A percentile compares a stretch with the other conserved stretches of the same genome.
phyloP scores from a whole-genome alignment of 169 alveolate genomes.

The Cryptosporidium ubiquitum region DNA sequence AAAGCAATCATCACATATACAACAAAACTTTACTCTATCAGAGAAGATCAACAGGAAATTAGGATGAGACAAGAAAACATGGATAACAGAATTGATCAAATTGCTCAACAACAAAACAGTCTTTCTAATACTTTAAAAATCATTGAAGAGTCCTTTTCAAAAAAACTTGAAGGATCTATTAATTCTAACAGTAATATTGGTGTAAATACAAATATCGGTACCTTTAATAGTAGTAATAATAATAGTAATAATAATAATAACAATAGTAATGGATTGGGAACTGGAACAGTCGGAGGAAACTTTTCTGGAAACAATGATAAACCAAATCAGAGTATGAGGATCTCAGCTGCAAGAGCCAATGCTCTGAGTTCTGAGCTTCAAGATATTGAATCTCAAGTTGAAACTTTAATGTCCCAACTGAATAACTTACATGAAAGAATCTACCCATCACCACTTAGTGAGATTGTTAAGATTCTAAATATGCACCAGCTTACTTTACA shows the following conservation, averaged over 20 bases:
- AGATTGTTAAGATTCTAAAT: slow-evolving; percentile 58
- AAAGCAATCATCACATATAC: slow-evolving; percentile 60
- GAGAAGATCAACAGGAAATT: slow-evolving; percentile 56
- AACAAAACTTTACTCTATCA: slow-evolving; percentile 40
- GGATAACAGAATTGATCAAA: slow-evolving; percentile 70
- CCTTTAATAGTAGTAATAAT: no score
- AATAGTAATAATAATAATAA: background rate
- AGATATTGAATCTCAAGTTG: slow-evolving; percentile 64
- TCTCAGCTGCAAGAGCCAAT: slow-evolving; percentile 73
- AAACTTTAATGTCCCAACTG: slow-evolving; percentile 54
- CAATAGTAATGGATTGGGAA: background rate
- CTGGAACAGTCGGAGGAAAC: background rate
- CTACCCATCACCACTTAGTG: slow-evolving; percentile 53
- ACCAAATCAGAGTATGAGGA: slow-evolving; percentile 58
- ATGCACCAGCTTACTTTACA: slow-evolving; percentile 60
- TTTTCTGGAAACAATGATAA: background rate
- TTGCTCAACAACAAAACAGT: slow-evolving; percentile 72
- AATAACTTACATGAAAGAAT: slow-evolving; percentile 66
- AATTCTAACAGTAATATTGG: background rate
- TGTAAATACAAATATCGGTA: background rate
- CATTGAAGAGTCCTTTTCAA: slow-evolving; percentile 66
- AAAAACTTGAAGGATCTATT: slow-evolving; percentile 20
- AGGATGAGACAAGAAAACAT: slow-evolving; percentile 59
- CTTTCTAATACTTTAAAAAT: slow-evolving; percentile 44
- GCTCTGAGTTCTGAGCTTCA: slow-evolving; percentile 63